Evolutionary conservation across 2,329 filamentous ascomycete genomes (phyloP).

Genomic region (Colletotrichum sp.): DNA sequence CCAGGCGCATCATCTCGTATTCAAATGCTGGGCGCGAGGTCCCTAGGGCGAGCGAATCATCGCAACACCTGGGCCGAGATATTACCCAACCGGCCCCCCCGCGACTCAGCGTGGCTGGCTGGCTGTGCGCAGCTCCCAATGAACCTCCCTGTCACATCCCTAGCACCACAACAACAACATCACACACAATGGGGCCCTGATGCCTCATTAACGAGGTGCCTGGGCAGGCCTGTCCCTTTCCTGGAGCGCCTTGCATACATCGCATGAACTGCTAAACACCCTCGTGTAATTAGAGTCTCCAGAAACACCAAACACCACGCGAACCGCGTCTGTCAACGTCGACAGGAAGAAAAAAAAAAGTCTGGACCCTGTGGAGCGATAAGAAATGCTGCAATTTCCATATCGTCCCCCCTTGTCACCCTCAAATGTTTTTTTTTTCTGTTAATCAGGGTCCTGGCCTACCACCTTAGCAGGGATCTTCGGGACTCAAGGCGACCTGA

Average conservation of each 20-base stretch:
- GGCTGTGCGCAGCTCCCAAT: background rate
- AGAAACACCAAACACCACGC: background rate
- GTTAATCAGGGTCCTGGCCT: slow-evolving; percentile 14
- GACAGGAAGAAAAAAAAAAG: background rate
- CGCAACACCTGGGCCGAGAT: background rate
- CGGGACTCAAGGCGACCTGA: background rate
- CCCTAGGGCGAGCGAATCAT: background rate
- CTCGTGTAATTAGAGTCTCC: background rate
- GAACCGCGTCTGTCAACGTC: background rate
- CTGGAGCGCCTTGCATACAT: background rate
- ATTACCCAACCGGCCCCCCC: background rate
- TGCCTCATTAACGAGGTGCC: background rate
- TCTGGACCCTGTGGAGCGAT: background rate
- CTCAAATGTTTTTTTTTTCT: background rate
- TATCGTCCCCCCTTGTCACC: background rate
- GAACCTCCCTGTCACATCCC: slow-evolving; percentile 9
- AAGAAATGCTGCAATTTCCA: slow-evolving; percentile 1
- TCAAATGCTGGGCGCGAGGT: background rate
- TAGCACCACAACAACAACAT: background rate
- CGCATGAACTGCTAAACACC: slow-evolving; percentile 4
- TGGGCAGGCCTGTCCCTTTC: background rate
- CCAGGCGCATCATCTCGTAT: slow-evolving; percentile 6
- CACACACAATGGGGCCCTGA: background rate
- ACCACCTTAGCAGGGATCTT: slow-evolving; percentile 1
- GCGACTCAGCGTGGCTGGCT: slow-evolving; percentile 6